Conservation (phyloP, 2,329 filamentous ascomycete genomes). For the Mycosphaerelloides madeirae region DNA sequence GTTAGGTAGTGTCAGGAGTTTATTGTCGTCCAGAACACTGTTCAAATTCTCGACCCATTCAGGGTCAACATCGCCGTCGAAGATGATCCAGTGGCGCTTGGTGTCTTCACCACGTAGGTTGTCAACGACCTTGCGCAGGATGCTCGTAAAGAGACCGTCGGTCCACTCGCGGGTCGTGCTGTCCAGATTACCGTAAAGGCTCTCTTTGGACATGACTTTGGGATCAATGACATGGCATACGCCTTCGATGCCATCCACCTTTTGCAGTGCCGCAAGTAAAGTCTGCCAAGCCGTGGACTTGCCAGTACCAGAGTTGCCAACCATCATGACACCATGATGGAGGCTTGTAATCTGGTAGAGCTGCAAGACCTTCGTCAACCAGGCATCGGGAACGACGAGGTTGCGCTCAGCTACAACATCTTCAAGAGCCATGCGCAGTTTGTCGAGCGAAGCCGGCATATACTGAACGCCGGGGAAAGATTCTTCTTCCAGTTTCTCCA, state of each 20-base stretch:
- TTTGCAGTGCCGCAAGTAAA: constrained; percentile 82
- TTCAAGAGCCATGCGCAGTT: constrained; percentile 74
- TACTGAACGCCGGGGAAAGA: constrained; percentile 94
- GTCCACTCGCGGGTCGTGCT: constrained; percentile 98
- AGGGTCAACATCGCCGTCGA: constrained; percentile 97
- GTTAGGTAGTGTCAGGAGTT: constrained; percentile 91
- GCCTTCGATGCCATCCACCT: constrained; percentile 85
- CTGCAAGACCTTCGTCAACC: constrained; percentile 96
- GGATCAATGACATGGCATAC: constrained; percentile 97
- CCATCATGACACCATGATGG: constrained; percentile 99
- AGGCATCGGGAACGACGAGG: constrained; percentile 83
- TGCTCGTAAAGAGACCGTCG: constrained; percentile 95
- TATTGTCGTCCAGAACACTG: constrained; percentile 98
- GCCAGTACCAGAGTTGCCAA: constrained; percentile 93
- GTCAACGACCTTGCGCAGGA: constrained; percentile 95
- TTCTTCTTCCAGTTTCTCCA: constrained; percentile 74
- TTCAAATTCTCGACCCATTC: constrained; percentile 99
- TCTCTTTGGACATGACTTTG: constrained; percentile 99
- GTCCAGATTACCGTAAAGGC: constrained; percentile 90
- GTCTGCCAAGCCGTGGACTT: constrained; percentile 96
- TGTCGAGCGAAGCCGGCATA: constrained; percentile 77
- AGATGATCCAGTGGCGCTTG: constrained; percentile 98
- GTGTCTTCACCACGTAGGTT: constrained; percentile 95
- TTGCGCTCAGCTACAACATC: constrained; percentile 79
- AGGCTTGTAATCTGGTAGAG: constrained; percentile 97